These are phyloP conservation scores for Micromonas pusilla DNA, from an alignment of 139 green algal genomes.

Conservation along the genomic window DNA sequence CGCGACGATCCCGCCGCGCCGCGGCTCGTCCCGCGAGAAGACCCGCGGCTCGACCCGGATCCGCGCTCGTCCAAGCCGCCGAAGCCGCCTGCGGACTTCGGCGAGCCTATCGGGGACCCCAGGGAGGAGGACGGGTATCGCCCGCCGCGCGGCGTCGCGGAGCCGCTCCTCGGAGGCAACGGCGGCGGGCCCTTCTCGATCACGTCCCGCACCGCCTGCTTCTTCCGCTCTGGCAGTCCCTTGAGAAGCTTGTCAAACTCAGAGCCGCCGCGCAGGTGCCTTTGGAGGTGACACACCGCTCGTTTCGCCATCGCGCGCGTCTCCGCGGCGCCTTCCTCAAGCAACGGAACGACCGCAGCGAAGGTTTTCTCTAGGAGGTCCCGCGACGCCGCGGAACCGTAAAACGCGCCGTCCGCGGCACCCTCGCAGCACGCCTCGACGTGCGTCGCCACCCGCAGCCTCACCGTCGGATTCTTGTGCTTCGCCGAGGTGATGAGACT, in stretches of 20 bases:
- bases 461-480: slow-evolving; percentile 39
- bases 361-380: slow-evolving; percentile 7
- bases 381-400: not conserved
- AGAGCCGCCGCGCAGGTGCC: no score
- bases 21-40: not conserved
- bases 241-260: slow-evolving; percentile 7
- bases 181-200: slow-evolving; percentile 49
- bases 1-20: not conserved
- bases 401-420: not conserved
- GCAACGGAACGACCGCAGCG: not conserved
- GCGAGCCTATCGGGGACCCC: no score
- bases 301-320: slow-evolving; percentile 8
- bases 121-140: no score
- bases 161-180: not conserved
- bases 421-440: slow-evolving; percentile 48
- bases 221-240: not conserved
- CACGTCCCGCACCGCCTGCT: slow-evolving; percentile 36
- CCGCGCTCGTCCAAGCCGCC: no score
- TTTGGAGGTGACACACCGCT: not conserved
- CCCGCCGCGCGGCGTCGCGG: not conserved
- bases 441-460: slow-evolving; percentile 45
- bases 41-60: not conserved
- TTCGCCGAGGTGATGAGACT: slow-evolving; percentile 44
- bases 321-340: slow-evolving; percentile 9
- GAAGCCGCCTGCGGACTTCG: no score